A percentile compares a stretch with the other conserved stretches of the same genome.
Evolutionary conservation across 75 land plant genomes (phyloP).

Genomic region (Pinus taeda): DNA sequence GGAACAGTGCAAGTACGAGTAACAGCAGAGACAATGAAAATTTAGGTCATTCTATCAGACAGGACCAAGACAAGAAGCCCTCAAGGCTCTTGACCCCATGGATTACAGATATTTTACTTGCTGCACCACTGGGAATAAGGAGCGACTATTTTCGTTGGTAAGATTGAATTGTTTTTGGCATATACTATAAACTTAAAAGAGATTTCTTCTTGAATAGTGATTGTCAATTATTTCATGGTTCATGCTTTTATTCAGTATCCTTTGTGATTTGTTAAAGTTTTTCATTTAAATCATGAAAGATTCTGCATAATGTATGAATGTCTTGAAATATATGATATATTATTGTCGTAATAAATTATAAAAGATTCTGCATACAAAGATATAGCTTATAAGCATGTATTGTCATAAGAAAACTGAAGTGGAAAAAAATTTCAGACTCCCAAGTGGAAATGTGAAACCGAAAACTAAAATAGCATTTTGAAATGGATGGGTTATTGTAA

Average conservation of each 20-base stretch:
- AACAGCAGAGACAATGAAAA: constrained; percentile 21
- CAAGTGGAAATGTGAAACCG: background rate
- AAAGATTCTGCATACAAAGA: too few relatives aligned
- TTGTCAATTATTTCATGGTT: background rate
- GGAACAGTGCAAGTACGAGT: constrained; percentile 44
- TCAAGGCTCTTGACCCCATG: constrained; percentile 83
- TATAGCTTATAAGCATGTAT: too few relatives aligned
- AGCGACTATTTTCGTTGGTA: constrained; percentile 96
- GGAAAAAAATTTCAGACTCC: too few relatives aligned
- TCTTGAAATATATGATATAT: background rate
- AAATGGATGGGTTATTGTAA: background rate
- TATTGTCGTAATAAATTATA: too few relatives aligned
- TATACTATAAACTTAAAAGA: too few relatives aligned
- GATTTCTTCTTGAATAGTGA: background rate
- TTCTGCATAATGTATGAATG: background rate
- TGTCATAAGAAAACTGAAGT: too few relatives aligned
- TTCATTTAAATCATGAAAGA: background rate
- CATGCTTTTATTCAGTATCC: background rate
- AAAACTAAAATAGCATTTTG: background rate
- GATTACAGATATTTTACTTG: constrained; percentile 91
- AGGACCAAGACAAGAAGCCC: constrained; percentile 66
- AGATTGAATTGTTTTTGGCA: constrained; percentile 10
- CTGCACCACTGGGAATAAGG: constrained; percentile 80
- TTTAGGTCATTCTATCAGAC: background rate
- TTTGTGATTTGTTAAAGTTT: background rate